Evolutionary conservation across 2,329 filamentous ascomycete genomes (phyloP), one percentile per base, ranked within the genome.

Genomic region (Helotiales sp.): DNA sequence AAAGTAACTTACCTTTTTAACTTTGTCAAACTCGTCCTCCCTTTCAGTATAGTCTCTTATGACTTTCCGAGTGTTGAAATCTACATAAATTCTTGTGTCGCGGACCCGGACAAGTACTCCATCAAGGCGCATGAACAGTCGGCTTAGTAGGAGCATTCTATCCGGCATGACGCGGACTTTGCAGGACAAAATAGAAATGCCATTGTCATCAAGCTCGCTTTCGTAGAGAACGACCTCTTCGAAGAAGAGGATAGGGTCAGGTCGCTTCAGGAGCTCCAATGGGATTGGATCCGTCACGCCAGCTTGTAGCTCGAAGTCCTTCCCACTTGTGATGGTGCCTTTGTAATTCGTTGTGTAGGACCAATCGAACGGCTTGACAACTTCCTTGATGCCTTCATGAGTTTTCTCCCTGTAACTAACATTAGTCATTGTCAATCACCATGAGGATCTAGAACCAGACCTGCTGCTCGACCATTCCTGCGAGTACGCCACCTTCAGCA

Each of bases 301-400:
- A 19, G 55, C 52, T 22, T 54, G 63, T 8, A 56, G n/a, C 31
- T 63, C 59, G 40, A 71, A 71, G 24, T 42, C 42, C 52, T 68
- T 72, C 8, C 66, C 68, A 2, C 57, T 68, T 52, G 59, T 76
- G 38, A 88, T 75, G 3, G 88, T 91, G 51, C 95, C 95, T 56
- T 81, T 82, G 75, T 96, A 99, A 65, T 87, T 82, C 33, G 93
- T 96, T 64, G 87, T 95, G 76, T 98, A 99, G 61, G 91, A 96
- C 95, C 95, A 99, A 76, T 99, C 95, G 72, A 96, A 99, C 2
- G 93, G 93, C 76, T 93, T 93, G 54, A 99, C 91, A 25, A 97
- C 88, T 71, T 97, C 91, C 71, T 91, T 91, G 72, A 99, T 96
- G 55, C 89, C 90, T 67, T 89, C 84, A 63, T 92, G 89, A 50